A percentile compares a stretch with the other conserved stretches of the same genome.
These are phyloP conservation scores for Mesostigma viride DNA, from an alignment of 139 green algal species.

Conservation along the genomic window DNA sequence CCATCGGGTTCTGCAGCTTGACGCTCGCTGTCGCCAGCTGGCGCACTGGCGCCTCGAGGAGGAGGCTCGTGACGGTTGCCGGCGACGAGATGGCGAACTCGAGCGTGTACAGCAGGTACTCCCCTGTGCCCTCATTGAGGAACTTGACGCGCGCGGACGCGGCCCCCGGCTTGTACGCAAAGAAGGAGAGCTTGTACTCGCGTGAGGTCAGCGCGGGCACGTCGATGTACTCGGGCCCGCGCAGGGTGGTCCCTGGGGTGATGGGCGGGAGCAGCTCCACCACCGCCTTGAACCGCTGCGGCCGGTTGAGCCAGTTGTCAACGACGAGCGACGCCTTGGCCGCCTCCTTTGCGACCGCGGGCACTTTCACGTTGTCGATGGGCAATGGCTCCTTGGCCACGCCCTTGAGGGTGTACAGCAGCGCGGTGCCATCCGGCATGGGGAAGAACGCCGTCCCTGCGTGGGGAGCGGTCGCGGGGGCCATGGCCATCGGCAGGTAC, in stretches of 20 bases:
- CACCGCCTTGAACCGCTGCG: slow-evolving; percentile 54
- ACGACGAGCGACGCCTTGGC: slow-evolving; percentile 49
- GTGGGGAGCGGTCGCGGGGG: slow-evolving; percentile 38
- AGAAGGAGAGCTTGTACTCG: slow-evolving; percentile 55
- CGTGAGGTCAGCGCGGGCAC: slow-evolving; percentile 44
- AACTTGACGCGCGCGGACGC: slow-evolving; percentile 50
- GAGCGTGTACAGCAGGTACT: slow-evolving; percentile 65
- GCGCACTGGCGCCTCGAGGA: slow-evolving; percentile 53
- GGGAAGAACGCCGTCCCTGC: slow-evolving; percentile 66
- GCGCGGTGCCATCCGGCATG: slow-evolving; percentile 57
- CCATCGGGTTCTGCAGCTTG: slow-evolving; percentile 54
- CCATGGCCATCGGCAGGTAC: slow-evolving; percentile 59
- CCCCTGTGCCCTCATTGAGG: slow-evolving; percentile 54
- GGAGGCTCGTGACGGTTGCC: slow-evolving; percentile 29
- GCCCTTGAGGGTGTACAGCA: slow-evolving; percentile 52
- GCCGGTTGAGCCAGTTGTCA: slow-evolving; percentile 59
- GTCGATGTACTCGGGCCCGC: slow-evolving; percentile 47
- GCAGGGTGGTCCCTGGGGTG: slow-evolving; percentile 37
- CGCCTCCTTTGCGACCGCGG: slow-evolving; percentile 42
- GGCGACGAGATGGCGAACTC: slow-evolving; percentile 39
- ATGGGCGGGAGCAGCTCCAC: slow-evolving; percentile 33
- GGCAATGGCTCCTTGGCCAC: slow-evolving; percentile 37
- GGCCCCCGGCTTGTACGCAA: slow-evolving; percentile 40
- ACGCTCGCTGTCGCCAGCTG: slow-evolving; percentile 33
- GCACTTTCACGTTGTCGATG: slow-evolving; percentile 35